Base-by-base conservation (phyloP, 2,329 filamentous ascomycete species). In the Neofusicoccum cordaticola region DNA sequence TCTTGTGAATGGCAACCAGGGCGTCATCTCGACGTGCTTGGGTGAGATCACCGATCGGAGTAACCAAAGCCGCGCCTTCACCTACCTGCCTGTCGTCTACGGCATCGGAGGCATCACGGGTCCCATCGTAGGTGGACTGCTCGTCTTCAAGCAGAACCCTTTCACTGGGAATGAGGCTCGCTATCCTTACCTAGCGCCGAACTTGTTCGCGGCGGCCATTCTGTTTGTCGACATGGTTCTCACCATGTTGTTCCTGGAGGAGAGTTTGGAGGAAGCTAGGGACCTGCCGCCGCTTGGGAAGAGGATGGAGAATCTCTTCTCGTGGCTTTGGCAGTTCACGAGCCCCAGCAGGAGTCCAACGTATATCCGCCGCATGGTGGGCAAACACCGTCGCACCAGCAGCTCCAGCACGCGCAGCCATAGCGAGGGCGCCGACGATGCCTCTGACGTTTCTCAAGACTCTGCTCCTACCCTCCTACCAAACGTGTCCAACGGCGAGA, bases 41-140 rank as follows among this genome's bases (percentile, higher is more conserved):
- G 95, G 95, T 45, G 95, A 99, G 77, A 90, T 99, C 61, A 99
- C 95, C 1, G 93, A 98, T 74, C 88, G 92, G 63, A 95, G 90
- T 68, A 99, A 99, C 76, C 95, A 99, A 82, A 95, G 92, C 72
- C 86, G 86, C 62, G 95, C 93, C 0, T 99, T 99, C 72, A 95
- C 91, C 1, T 99, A 97, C 80, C 82, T 99, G 47, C 95, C 95
- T 0, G 90, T 98, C 44, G 89, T 98, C n/a, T 99, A 99, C 77
- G 94, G 94, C 3, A 82, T 99, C 39, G 95, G 95, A 17, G 92
- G 91, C 48, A 97, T 99, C 67, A 95, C 93, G 0, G 95, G 95
- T 0, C 95, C 95, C 0, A 88, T 96, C 1, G 79, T 98, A n/a
- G 95, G 95, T 13, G 95, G 95, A 0, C 75, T 97, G 45, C 79